Percentiles rank a stretch among this genome's conserved stretches.
Evolutionary conservation across 805 yeast species (phyloP).

Genomic region (Brettanomyces custersianus): DNA sequence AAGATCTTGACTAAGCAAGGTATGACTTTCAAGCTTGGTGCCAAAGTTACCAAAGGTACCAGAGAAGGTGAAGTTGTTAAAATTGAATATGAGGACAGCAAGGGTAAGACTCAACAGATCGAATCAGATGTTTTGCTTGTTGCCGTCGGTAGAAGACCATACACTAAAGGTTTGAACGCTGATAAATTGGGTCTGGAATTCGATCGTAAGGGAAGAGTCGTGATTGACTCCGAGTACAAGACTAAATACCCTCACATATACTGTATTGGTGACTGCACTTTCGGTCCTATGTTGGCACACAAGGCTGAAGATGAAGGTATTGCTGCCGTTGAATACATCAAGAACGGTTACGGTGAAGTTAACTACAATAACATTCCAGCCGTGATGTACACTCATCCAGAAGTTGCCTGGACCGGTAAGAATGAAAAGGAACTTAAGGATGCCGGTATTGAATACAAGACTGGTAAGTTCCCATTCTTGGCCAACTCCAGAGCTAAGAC

Average conservation of each 20-base stretch:
- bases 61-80: slow-evolving; percentile 85
- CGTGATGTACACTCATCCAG: slow-evolving; percentile 99
- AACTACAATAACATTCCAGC: slow-evolving; percentile 97
- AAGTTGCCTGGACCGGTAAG: slow-evolving; percentile 99
- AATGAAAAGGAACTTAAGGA: slow-evolving; percentile 51
- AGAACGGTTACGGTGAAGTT: slow-evolving; percentile 93
- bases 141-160: slow-evolving; percentile 99
- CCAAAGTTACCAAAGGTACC: slow-evolving; percentile 82
- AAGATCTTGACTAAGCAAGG: slow-evolving; percentile 93
- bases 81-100: slow-evolving; percentile 82
- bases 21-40: slow-evolving; percentile 80
- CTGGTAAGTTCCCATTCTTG: slow-evolving; percentile 97
- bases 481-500: slow-evolving; percentile 99
- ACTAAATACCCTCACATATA: slow-evolving; percentile 90
- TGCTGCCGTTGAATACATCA: slow-evolving; percentile 94
- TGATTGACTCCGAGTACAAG: slow-evolving; percentile 88
- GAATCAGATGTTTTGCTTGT: slow-evolving; percentile 92
- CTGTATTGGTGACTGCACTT: slow-evolving; percentile 97
- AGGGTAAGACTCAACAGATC: slow-evolving; percentile 71
- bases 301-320: slow-evolving; percentile 99
- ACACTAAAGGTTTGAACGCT: slow-evolving; percentile 79
- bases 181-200: slow-evolving; percentile 85
- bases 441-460: slow-evolving; percentile 83
- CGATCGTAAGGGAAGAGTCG: slow-evolving; percentile 88
- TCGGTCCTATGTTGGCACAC: slow-evolving; percentile 99